Conservation (phyloP, 495 filamentous ascomycete genomes). For the Neurospora sp. region DNA sequence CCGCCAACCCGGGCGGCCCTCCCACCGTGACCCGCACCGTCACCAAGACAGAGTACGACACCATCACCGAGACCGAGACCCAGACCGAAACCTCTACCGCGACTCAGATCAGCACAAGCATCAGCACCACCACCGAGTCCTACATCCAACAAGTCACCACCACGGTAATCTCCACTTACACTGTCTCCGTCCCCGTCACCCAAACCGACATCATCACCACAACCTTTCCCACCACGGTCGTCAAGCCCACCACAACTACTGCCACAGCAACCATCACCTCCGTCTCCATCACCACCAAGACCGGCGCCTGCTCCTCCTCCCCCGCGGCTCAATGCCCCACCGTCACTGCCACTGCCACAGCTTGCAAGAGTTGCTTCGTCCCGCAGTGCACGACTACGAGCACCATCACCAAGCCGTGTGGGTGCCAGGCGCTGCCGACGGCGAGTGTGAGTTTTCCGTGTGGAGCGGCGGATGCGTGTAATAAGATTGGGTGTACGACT, state of each 20-base stretch:
- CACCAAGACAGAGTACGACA: slow-evolving; percentile 8
- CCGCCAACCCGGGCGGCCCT: not conserved
- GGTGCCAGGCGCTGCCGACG: slow-evolving; percentile 17
- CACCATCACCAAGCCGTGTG: slow-evolving; percentile 13
- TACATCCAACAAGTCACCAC: not conserved
- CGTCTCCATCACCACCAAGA: slow-evolving; percentile 3
- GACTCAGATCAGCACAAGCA: not conserved
- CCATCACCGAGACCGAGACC: slow-evolving; percentile 2
- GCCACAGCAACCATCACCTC: not conserved
- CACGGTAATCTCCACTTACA: not conserved
- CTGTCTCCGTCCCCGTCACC: not conserved
- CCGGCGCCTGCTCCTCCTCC: not conserved
- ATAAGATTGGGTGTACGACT: slow-evolving; percentile 23
- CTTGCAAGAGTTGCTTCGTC: slow-evolving; percentile 18
- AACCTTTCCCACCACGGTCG: not conserved
- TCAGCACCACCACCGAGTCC: not conserved
- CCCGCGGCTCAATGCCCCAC: slow-evolving; percentile 11
- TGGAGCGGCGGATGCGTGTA: slow-evolving; percentile 10
- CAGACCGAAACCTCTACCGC: not conserved
- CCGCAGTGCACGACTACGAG: slow-evolving; percentile 20
- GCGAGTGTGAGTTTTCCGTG: slow-evolving; percentile 16
- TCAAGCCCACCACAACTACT: not conserved
- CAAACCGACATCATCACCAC: not conserved
- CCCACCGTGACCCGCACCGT: slow-evolving; percentile 4
- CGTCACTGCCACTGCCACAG: slow-evolving; percentile 17